Conservation (phyloP, 2,329 filamentous ascomycete genomes). For the Alternaria sp. region DNA sequence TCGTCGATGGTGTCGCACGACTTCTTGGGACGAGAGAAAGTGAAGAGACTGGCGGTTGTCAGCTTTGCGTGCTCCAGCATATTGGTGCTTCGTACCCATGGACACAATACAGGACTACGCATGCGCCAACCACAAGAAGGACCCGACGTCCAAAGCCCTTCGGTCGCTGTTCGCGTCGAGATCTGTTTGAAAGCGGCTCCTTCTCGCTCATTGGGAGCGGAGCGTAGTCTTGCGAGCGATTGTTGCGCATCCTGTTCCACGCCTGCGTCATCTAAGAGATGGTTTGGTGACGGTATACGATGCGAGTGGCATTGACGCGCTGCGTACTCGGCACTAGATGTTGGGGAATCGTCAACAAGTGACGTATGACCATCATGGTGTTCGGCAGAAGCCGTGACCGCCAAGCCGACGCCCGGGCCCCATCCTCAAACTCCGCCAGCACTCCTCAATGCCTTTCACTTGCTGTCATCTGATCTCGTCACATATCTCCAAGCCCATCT, state of each 20-base stretch:
- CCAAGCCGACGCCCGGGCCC: not conserved
- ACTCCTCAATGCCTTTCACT: not conserved
- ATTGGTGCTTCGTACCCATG: slow-evolving; percentile 25
- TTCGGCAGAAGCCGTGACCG: not conserved
- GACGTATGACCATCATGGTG: not conserved
- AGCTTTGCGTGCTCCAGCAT: slow-evolving; percentile 2
- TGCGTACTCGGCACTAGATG: not conserved
- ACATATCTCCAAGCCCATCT: not conserved
- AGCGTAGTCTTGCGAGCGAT: slow-evolving; percentile 31
- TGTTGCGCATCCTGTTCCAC: slow-evolving; percentile 40
- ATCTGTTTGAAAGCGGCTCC: slow-evolving; percentile 26
- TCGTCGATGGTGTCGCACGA: slow-evolving; percentile 61
- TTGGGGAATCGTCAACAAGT: not conserved
- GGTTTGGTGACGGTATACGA: not conserved
- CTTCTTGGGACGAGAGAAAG: slow-evolving; percentile 19
- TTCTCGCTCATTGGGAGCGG: slow-evolving; percentile 42
- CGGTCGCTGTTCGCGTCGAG: slow-evolving; percentile 17
- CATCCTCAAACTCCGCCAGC: not conserved
- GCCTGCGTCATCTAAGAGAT: slow-evolving; percentile 25
- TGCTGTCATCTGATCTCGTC: not conserved
- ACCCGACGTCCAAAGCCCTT: slow-evolving; percentile 18
- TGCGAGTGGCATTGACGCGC: not conserved
- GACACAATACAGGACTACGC: slow-evolving; percentile 33
- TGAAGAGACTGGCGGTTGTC: slow-evolving; percentile 26
- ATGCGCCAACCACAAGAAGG: slow-evolving; percentile 23